Evolutionary conservation across 805 yeast species (phyloP).

Genomic region (Metschnikowia lachancei): DNA sequence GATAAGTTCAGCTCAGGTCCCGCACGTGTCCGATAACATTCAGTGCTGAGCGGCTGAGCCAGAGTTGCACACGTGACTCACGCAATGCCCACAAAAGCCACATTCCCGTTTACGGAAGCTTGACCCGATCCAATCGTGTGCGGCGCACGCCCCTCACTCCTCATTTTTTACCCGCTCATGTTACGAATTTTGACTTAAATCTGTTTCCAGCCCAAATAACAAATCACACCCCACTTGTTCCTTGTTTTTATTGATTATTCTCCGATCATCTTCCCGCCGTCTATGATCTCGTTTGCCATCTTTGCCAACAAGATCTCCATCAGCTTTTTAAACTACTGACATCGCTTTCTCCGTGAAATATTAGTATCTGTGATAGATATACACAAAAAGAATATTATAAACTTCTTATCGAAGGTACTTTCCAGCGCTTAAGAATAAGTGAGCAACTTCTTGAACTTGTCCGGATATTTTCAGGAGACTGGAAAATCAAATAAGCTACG

Average conservation of each 20-base stretch:
- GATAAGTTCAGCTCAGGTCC: too few species aligned
- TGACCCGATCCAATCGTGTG: slow-evolving; percentile 1
- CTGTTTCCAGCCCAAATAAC: not conserved
- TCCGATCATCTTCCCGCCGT: slow-evolving; percentile 8
- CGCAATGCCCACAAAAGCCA: not conserved
- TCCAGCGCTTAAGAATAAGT: too few species aligned
- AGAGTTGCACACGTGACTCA: not conserved
- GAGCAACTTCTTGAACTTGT: too few species aligned
- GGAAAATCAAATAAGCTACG: too few species aligned
- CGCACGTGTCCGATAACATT: too few species aligned
- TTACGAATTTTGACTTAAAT: not conserved
- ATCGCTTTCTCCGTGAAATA: slow-evolving; percentile 9
- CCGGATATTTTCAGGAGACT: too few species aligned
- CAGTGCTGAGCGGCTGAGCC: too few species aligned
- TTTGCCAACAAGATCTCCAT: slow-evolving; percentile 21
- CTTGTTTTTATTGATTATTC: not conserved
- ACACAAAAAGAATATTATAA: not conserved
- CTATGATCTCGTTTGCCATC: slow-evolving; percentile 19
- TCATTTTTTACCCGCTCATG: not conserved
- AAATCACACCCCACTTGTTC: not conserved
- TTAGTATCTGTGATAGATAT: not conserved
- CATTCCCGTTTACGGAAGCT: slow-evolving; percentile 1
- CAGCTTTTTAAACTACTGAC: slow-evolving; percentile 22
- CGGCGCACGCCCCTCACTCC: slow-evolving; percentile 7
- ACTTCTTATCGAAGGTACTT: too few species aligned